Evolutionary conservation across 108 stramenopile species (phyloP).

Genomic region (Mayamaea pseudoterrestris): DNA sequence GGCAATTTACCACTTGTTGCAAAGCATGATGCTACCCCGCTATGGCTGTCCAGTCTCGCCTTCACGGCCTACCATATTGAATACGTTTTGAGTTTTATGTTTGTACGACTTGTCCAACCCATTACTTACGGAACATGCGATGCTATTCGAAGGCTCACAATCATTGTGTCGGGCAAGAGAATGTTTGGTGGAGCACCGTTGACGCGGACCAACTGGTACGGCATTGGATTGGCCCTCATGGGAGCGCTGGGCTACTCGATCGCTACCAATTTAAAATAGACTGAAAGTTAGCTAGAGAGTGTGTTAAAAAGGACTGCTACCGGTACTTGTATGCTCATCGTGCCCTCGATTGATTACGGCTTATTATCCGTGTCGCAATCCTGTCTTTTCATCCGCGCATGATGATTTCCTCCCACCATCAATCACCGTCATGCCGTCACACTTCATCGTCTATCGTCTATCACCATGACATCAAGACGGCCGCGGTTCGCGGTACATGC

Average conservation of each 20-base stretch:
- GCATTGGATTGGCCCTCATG: conserved; percentile 41
- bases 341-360: too few relatives aligned
- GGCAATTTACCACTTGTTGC: conserved; percentile 1
- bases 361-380: too few relatives aligned
- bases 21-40: conserved; percentile 20
- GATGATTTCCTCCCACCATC: too few relatives aligned
- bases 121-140: conserved; percentile 69
- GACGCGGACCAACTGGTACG: conserved; percentile 36
- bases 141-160: conserved; percentile 50
- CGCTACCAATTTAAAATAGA: conserved; percentile 2
- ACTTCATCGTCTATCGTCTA: too few relatives aligned
- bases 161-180: conserved; percentile 42
- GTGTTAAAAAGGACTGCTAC: too few relatives aligned
- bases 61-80: conserved; percentile 59
- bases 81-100: conserved; percentile 57
- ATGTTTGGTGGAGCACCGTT: conserved; percentile 58
- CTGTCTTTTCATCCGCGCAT: too few relatives aligned
- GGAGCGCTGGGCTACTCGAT: conserved; percentile 56
- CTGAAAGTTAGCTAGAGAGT: too few relatives aligned
- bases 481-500: too few relatives aligned
- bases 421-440: too few relatives aligned
- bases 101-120: conserved; percentile 55
- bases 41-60: conserved; percentile 39
- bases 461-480: too few relatives aligned
- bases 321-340: too few relatives aligned